These are phyloP conservation scores for Dendrobium officinale DNA, from an alignment of 106 monocot genomes.

Conservation along the genomic window DNA sequence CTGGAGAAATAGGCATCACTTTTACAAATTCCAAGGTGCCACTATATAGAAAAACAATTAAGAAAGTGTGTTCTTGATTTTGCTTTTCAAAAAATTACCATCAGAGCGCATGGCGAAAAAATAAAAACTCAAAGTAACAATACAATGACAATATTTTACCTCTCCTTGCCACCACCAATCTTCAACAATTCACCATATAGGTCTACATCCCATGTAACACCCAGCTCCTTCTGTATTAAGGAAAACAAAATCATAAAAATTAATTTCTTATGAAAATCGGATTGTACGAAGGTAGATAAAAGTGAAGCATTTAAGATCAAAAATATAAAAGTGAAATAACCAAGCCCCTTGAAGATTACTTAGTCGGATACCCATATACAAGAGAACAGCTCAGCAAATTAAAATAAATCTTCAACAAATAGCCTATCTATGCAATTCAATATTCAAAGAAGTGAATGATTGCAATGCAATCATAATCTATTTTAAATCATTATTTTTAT, in stretches of 20 bases:
- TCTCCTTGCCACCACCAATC: conserved; percentile 99
- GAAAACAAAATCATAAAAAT: conserved; percentile 7
- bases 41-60: not conserved
- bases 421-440: too few relatives aligned
- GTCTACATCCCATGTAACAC: conserved; percentile 88
- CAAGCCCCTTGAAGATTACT: not conserved
- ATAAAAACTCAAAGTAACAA: not conserved
- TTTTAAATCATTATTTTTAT: not conserved
- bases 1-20: not conserved
- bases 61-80: not conserved
- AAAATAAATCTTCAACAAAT: not conserved
- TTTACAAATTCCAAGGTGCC: not conserved
- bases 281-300: not conserved
- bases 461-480: not conserved
- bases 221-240: conserved; percentile 60
- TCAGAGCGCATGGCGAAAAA: not conserved
- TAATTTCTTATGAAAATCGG: not conserved
- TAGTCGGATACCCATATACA: not conserved
- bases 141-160: conserved; percentile 29
- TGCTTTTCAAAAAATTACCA: not conserved
- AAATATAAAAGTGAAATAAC: not conserved
- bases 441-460: not conserved
- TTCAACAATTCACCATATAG: conserved; percentile 93
- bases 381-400: not conserved
- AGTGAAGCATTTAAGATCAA: not conserved